Evolutionary conservation across 2,329 filamentous ascomycete genomes (phyloP).

Genomic region (Pestalotiopsis sp.): DNA sequence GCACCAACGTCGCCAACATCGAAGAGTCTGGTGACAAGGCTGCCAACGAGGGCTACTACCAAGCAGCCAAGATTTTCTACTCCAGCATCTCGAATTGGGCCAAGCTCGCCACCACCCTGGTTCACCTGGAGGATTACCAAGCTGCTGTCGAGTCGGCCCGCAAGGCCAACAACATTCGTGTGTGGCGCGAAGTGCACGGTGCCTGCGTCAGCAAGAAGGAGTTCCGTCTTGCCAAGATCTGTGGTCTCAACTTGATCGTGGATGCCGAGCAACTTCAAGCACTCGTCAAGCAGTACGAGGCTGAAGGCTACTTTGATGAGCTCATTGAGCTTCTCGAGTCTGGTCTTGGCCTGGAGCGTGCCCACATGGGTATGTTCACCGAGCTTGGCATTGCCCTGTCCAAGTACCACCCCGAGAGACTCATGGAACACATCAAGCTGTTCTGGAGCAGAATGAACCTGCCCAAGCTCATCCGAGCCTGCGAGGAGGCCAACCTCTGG

Average conservation of each 20-base stretch:
- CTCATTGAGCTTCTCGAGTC: constrained; percentile 93
- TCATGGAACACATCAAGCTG: constrained; percentile 98
- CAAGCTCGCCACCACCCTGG: constrained; percentile 94
- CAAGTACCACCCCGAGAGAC: constrained; percentile 91
- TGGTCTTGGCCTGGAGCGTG: constrained; percentile 87
- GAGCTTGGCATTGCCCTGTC: constrained; percentile 88
- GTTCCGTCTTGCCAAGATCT: constrained; percentile 98
- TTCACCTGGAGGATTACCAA: constrained; percentile 97
- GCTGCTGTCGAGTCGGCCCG: constrained; percentile 95
- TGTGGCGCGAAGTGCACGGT: constrained; percentile 98
- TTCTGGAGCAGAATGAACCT: constrained; percentile 99
- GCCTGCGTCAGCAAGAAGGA: constrained; percentile 98
- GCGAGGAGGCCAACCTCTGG: constrained; percentile 95
- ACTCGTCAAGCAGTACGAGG: constrained; percentile 95
- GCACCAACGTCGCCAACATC: constrained; percentile 91
- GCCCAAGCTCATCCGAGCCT: constrained; percentile 91
- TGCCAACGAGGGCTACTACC: constrained; percentile 89
- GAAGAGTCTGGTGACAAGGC: constrained; percentile 98
- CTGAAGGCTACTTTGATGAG: constrained; percentile 97
- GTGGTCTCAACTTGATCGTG: constrained; percentile 95
- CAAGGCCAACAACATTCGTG: constrained; percentile 98
- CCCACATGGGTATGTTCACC: constrained; percentile 97
- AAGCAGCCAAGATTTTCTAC: constrained; percentile 99
- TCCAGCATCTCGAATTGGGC: constrained; percentile 99
- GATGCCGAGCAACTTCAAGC: constrained; percentile 94